Base-by-base conservation (phyloP, 768 basidiomycete genomes). In the Leccinum boreale region DNA sequence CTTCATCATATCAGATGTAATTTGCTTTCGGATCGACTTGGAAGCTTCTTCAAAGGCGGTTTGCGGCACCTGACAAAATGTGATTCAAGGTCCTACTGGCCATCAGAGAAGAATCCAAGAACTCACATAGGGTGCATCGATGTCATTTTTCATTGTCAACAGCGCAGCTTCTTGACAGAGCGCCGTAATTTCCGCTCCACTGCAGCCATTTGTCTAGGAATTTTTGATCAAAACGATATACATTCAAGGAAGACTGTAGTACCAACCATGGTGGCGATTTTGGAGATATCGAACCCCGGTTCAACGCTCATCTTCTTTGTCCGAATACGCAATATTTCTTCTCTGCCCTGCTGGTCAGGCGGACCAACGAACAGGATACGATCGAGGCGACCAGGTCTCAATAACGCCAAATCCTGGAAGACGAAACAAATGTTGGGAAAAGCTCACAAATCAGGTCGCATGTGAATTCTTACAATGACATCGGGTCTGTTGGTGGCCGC, bases 401-500 rank as follows among this genome's bases (percentile, higher is more conserved):
- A 90, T 36, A 99, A 69, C 1, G 97, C 97, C 28, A 94, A 81
- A 68, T 99, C 96, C 97, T 99, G 51, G 14, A 55, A 35, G 19
- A 58, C 21, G 11, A 11, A 42, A 17, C 19, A 5, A 52, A 35
- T 3, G 1, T 47, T 35, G 28, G 57, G 44, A 21, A 50, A 24
- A 15, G 2, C 15, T 23, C 28, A 45, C 8, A 7, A 35, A 36
- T 46, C n/a, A 50, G 17, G 23, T n/a, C 24, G 50, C 4, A 21
- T 24, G 24, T 24, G 23, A 24, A 17, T 47, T 79, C 91, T 70
- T 59, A 90, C 89, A 45, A 97, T 86, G n/a, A 85, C 85, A 59
- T 97, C 94, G 8, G 97, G 97, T 56, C 95, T 76, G 70, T 99
- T 98, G 12, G 97, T 99, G 0, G 97, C 97, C 1, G 94, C 97